phyloP scores from a whole-genome alignment of 768 basidiomycete genomes.

The Coprinellus micaceus region DNA sequence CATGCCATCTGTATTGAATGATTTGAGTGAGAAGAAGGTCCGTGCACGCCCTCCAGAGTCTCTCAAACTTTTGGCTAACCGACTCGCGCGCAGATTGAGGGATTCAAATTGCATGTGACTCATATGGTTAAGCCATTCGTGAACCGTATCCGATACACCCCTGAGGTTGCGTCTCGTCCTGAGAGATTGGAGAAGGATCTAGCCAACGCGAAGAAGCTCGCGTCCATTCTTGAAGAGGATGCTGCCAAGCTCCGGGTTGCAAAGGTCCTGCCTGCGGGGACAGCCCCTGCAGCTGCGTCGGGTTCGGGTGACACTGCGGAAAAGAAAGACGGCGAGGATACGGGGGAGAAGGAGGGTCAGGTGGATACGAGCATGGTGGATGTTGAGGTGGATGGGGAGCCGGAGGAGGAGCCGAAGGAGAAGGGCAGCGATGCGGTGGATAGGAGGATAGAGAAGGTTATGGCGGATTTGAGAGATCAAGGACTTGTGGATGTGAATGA shows the following conservation, averaged over 20 bases:
- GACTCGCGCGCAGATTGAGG: slow-evolving; percentile 65
- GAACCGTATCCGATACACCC: slow-evolving; percentile 74
- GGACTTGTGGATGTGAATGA: slow-evolving; percentile 55
- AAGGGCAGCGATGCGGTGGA: slow-evolving; percentile 79
- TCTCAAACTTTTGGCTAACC: slow-evolving; percentile 6
- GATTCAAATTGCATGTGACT: slow-evolving; percentile 89
- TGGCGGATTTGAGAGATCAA: slow-evolving; percentile 67
- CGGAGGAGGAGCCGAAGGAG: slow-evolving; percentile 56
- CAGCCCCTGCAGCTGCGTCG: slow-evolving; percentile 18
- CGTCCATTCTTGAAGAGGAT: slow-evolving; percentile 72
- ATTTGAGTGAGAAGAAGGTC: slow-evolving; percentile 85
- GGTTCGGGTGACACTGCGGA: slow-evolving; percentile 18
- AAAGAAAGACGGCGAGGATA: slow-evolving; percentile 24
- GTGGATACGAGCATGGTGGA: slow-evolving; percentile 20
- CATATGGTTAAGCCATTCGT: slow-evolving; percentile 77
- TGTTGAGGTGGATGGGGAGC: slow-evolving; percentile 36
- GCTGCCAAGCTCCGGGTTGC: slow-evolving; percentile 47
- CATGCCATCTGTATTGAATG: slow-evolving; percentile 66
- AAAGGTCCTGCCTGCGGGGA: slow-evolving; percentile 28
- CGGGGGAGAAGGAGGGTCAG: too few relatives aligned
- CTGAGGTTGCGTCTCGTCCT: slow-evolving; percentile 76
- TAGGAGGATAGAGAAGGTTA: slow-evolving; percentile 71
- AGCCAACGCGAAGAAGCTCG: slow-evolving; percentile 68
- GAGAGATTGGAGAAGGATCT: slow-evolving; percentile 82
- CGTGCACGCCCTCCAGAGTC: slow-evolving; percentile 11